Base-by-base conservation (phyloP, 805 yeast species). In the Cyberlindnera meyerae region DNA sequence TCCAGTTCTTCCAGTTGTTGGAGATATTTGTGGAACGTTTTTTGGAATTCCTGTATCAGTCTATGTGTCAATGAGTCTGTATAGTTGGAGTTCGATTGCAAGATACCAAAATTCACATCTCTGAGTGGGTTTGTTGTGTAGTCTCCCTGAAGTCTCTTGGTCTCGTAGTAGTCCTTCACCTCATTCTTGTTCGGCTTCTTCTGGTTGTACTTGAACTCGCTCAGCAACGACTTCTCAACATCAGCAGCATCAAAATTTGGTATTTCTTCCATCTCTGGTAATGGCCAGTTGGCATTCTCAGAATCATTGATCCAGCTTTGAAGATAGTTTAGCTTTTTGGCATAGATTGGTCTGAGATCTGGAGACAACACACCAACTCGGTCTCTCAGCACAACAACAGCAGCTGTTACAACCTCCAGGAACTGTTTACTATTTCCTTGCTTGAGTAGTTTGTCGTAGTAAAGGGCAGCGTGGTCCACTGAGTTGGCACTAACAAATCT, bases 341-440 rank as follows among this genome's bases (percentile, higher is more conserved):
- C 66, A 57, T 82, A 86, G 15, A 84, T 74, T 12, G 93, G 89
- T 54, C 83, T 70, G 32, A 87, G 57, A 51, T 80, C 93, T 0
- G 87, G 81, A 2, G 96, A 93, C 29, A 90, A 57, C 32, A 73
- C 73, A 7, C 97, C 97, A 11, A 82, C 87, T 41, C 79, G 70
- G 45, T 83, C 95, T 49, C 96, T 65, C 34, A 87, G 60, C 21
- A 88, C 85, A 4, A 88, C 95, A 14, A 82, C 71, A 1, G 95
- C 87, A 1, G 95, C 85, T 1, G 89, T 77, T 8, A 82, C 77
- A 31, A 77, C 78, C 44, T 76, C 80, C 29, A 87, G 63, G 46
- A 75, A 74, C 17, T 68, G 66, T 22, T 63, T 54, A 24, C 64
- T 27, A 47, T 61, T 40, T 43, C 47, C 9, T n/a, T n/a, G n/a